A percentile compares a stretch with the other conserved stretches of the same genome.
These are phyloP conservation scores for Rhizoctonia solani DNA, from an alignment of 1,284 basidiomycete genomes.

Conservation along the genomic window DNA sequence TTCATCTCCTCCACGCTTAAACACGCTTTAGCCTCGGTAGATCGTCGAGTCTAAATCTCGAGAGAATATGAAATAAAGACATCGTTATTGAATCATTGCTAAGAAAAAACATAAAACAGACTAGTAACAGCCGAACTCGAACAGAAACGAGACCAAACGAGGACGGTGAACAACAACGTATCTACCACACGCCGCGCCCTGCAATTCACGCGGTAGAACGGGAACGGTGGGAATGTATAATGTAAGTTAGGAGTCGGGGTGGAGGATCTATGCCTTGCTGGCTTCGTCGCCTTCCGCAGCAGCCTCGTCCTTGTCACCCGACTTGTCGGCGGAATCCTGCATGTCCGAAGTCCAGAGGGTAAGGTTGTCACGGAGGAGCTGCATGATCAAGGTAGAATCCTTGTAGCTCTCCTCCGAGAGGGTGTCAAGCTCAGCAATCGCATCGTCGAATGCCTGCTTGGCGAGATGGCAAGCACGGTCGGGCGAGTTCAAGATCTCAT, in stretches of 20 bases:
- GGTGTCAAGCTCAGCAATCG: conserved; percentile 99
- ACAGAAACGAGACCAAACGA: background rate
- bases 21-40: too few relatives aligned
- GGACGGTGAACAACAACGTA: conserved; percentile 15
- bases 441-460: conserved; percentile 99
- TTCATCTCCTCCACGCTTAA: too few relatives aligned
- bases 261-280: conserved; percentile 10
- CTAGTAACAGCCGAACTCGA: conserved; percentile 34
- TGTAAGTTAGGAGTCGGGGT: background rate
- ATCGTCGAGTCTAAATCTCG: too few relatives aligned
- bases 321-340: conserved; percentile 68
- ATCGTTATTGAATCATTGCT: conserved; percentile 26
- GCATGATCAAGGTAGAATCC: conserved; percentile 99
- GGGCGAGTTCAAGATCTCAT: conserved; percentile 99
- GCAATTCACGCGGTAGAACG: conserved; percentile 34
- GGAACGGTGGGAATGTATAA: conserved; percentile 24
- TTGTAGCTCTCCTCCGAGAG: conserved; percentile 99
- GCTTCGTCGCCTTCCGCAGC: conserved; percentile 14
- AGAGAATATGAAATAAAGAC: background rate
- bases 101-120: conserved; percentile 15
- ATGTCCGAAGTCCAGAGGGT: conserved; percentile 99
- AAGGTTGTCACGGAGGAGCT: conserved; percentile 97
- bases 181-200: conserved; percentile 33
- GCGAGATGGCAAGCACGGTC: conserved; percentile 99
- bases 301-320: conserved; percentile 9